Conservation (phyloP, 768 basidiomycete species). For the Hypholoma sublateritium region DNA sequence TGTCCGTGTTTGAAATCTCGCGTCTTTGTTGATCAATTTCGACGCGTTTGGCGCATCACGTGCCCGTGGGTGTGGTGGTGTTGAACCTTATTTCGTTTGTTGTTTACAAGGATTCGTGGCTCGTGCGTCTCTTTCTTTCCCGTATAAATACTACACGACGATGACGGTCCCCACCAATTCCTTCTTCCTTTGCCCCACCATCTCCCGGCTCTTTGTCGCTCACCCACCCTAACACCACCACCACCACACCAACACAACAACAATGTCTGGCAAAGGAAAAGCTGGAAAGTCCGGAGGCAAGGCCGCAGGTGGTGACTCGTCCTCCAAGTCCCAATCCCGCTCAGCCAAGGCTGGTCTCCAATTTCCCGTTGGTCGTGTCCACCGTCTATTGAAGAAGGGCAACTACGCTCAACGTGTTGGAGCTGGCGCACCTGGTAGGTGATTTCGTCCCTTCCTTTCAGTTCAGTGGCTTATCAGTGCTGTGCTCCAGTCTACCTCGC, state of each 20-base stretch:
- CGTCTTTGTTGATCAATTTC: constrained; percentile 45
- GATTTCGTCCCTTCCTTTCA: not conserved
- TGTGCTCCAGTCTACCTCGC: constrained; percentile 73
- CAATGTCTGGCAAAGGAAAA: constrained; percentile 46
- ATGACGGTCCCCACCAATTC: constrained; percentile 18
- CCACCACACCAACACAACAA: constrained; percentile 15
- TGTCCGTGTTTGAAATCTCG: constrained; percentile 42
- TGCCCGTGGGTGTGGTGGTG: constrained; percentile 42
- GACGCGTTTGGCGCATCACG: constrained; percentile 32
- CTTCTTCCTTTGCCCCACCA: constrained; percentile 20
- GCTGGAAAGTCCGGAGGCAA: constrained; percentile 34
- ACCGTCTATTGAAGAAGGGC: constrained; percentile 85
- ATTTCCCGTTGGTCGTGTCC: constrained; percentile 93
- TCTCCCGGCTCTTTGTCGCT: constrained; percentile 10
- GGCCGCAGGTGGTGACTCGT: constrained; percentile 66
- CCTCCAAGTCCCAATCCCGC: constrained; percentile 71
- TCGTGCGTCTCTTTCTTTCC: constrained; percentile 22
- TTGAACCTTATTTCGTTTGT: constrained; percentile 46
- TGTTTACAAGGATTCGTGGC: constrained; percentile 20
- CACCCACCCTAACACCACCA: constrained; percentile 20
- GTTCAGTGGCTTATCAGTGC: constrained; percentile 21
- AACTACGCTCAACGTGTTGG: constrained; percentile 91
- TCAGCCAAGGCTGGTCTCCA: constrained; percentile 79
- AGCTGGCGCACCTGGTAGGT: constrained; percentile 80
- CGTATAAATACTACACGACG: constrained; percentile 38